Base-by-base conservation (phyloP, 345 rosid species). In the Schrenkiella parvula region DNA sequence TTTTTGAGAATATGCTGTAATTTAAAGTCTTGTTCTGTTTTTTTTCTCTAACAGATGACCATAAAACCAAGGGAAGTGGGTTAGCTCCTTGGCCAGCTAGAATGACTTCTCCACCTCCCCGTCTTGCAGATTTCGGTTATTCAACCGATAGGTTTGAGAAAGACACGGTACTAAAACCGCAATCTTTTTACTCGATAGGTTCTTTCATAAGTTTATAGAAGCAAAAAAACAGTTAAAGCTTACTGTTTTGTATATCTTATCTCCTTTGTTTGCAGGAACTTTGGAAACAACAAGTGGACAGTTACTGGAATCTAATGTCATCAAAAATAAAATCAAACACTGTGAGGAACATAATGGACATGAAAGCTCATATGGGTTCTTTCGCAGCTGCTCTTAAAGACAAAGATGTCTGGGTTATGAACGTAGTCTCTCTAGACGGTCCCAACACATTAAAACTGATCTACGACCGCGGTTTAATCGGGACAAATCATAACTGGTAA, bases 21-120 rank as follows among this genome's bases (percentile, higher is more conserved):
- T 19, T 39, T 2, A 17, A 8, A 32, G 37, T 77, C 56, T n/a
- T n/a, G n/a, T n/a, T n/a, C n/a, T 54, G 64, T 69, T 68, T 64
- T 52, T 17, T 23, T 25, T 52, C 32, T 75, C 76, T 34, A 41
- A 25, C 69, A 92, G 99, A 86, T 81, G 89, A 85, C 72, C 97
- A 91, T 15, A 80, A 66, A 75, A 85, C 79, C 18, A 82, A 84
- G 77, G 99, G 97, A 51, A 90, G 97, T 80, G 97, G 89, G 28
- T 85, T 95, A 84, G 92, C 96, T 67, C 97, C 99, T 41, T 95
- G 99, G 99, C 99, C 99, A 14, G 89, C 97, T 67, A 85, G 99
- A 58, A 63, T 86, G 81, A 92, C 87, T 37, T 71, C 93, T 58
- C 85, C 96, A 71, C 88, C 98, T 74, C 96, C 93, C 6, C 83